These are phyloP conservation scores for Aureobasidium melanogenum DNA, from an alignment of 2,329 filamentous ascomycete species.

Conservation along the genomic window DNA sequence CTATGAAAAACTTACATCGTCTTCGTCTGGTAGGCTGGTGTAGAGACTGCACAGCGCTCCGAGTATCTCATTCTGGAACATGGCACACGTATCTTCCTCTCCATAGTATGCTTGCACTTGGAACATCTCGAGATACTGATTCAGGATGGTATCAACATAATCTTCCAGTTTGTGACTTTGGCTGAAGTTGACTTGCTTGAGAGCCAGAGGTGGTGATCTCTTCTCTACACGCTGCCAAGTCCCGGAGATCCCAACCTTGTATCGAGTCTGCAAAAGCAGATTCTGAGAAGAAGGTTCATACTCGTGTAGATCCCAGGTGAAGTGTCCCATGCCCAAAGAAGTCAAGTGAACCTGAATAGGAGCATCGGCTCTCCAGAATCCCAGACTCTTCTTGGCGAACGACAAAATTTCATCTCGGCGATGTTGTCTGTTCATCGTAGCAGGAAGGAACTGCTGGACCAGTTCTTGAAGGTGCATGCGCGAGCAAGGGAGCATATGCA, in stretches of 20 bases:
- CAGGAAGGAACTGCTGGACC: conserved; percentile 34
- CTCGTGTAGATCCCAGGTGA: conserved; percentile 38
- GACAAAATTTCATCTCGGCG: conserved; percentile 19
- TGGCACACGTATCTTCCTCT: conserved; percentile 23
- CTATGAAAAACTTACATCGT: conserved; percentile 25
- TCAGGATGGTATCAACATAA: conserved; percentile 35
- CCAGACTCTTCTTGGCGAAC: conserved; percentile 35
- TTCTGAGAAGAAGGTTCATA: conserved; percentile 34
- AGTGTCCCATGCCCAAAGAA: conserved; percentile 33
- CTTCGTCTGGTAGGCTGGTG: conserved; percentile 22
- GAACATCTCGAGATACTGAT: conserved; percentile 33
- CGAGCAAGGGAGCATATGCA: conserved; percentile 35
- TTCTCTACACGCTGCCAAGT: conserved; percentile 24
- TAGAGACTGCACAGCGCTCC: conserved; percentile 26
- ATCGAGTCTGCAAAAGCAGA: conserved; percentile 35
- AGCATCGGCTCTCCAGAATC: conserved; percentile 25
- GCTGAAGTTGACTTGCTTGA: conserved; percentile 35
- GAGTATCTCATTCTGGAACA: conserved; percentile 1
- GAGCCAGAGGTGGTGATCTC: conserved; percentile 37
- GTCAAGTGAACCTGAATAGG: conserved; percentile 34
- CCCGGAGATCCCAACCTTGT: conserved; percentile 18
- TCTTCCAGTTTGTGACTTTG: conserved; percentile 37
- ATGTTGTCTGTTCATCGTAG: conserved; percentile 11
- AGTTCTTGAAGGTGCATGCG: conserved; percentile 39
- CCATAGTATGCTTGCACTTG: conserved; percentile 36